Percentiles rank a stretch among this genome's conserved stretches.
Conservation (phyloP, 73 alveolate species). For the Paramecium pentaurelia region DNA sequence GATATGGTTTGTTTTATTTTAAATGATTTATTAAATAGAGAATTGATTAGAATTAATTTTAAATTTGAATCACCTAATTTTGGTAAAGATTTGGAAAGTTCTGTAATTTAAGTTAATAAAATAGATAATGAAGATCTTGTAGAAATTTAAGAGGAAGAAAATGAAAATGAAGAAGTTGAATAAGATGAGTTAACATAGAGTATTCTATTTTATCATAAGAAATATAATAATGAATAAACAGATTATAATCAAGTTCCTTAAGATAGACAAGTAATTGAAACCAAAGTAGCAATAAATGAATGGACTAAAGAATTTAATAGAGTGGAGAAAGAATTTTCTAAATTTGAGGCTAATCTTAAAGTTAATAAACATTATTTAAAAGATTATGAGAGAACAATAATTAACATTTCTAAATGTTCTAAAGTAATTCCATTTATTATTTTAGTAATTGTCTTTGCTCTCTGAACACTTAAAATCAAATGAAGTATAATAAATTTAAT, state of each 20-base stretch:
- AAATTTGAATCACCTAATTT: slow-evolving; percentile 70
- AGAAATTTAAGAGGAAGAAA: background rate
- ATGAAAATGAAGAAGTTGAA: slow-evolving; percentile 23
- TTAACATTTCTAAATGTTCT: background rate
- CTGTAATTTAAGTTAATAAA: background rate
- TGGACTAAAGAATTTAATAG: slow-evolving; percentile 32
- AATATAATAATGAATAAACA: background rate
- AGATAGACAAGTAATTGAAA: slow-evolving; percentile 5
- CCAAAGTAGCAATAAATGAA: background rate
- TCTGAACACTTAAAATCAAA: slow-evolving; percentile 9
- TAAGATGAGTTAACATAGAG: slow-evolving; percentile 31
- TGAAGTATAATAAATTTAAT: background rate
- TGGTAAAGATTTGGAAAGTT: slow-evolving; percentile 26
- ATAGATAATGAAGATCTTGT: background rate
- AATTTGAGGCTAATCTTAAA: slow-evolving; percentile 25
- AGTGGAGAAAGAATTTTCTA: background rate
- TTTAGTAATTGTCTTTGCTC: background rate
- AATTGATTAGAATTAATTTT: slow-evolving; percentile 82
- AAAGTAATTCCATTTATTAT: background rate
- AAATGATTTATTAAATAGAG: slow-evolving; percentile 84
- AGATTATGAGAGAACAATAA: slow-evolving; percentile 17
- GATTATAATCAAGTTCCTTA: slow-evolving; percentile 11
- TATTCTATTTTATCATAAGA: slow-evolving; percentile 16
- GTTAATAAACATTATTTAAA: background rate
- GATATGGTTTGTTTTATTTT: slow-evolving; percentile 81